phyloP scores from a whole-genome alignment of 257 asterid genomes.

The Gardenia jasminoides region DNA sequence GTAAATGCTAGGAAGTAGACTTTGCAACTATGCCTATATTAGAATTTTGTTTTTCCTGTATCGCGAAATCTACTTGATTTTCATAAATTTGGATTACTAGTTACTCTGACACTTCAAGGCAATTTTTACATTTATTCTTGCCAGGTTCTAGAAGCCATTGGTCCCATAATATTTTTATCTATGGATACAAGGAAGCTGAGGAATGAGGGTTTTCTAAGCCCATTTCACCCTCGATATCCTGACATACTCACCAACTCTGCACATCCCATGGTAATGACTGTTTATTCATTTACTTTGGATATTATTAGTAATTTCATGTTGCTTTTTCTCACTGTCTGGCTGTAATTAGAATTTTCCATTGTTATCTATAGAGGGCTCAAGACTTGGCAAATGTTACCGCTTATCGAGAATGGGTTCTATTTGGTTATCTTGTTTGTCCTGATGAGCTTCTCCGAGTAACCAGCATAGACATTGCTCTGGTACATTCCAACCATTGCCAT shows the following conservation, averaged over 20 bases:
- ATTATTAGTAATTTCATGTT: constrained; percentile 20
- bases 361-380: constrained; percentile 83
- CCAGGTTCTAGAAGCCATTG: constrained; percentile 98
- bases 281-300: constrained; percentile 21
- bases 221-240: constrained; percentile 99
- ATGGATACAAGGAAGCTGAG: constrained; percentile 96
- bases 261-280: constrained; percentile 82
- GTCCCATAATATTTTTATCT: constrained; percentile 89
- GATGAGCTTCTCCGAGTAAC: constrained; percentile 98
- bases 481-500: constrained; percentile 31
- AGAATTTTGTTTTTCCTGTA: constrained; percentile 1
- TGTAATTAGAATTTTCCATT: constrained; percentile 8
- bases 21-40: not conserved
- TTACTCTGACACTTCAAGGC: not conserved
- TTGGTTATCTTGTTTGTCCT: constrained; percentile 97
- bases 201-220: constrained; percentile 96
- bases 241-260: constrained; percentile 99
- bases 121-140: constrained; percentile 11
- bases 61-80: not conserved
- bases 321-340: constrained; percentile 12
- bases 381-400: constrained; percentile 97
- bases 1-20: not conserved
- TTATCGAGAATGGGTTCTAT: constrained; percentile 91
- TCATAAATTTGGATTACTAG: constrained; percentile 3
- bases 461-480: constrained; percentile 97